Percentiles rank a stretch among this genome's conserved stretches.
phyloP scores from a whole-genome alignment of 495 filamentous ascomycete species.

The Lophiostoma macrostomum region DNA sequence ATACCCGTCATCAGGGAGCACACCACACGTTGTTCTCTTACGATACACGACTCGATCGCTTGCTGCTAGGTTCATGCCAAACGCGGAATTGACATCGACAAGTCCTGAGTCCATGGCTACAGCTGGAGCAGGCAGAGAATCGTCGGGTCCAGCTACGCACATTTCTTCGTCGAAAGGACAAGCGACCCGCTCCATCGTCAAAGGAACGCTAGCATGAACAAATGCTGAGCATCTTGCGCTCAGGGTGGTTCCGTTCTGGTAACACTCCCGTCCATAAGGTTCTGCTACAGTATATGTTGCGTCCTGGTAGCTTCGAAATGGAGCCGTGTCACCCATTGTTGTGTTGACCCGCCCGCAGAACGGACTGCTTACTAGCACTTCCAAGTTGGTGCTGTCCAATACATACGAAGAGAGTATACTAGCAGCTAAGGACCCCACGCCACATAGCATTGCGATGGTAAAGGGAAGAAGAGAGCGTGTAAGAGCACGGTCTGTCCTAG shows the following conservation, averaged over 20 bases:
- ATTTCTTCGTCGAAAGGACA: slow-evolving; percentile 7
- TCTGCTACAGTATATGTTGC: not conserved
- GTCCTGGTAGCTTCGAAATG: not conserved
- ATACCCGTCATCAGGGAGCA: not conserved
- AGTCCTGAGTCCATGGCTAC: slow-evolving; percentile 11
- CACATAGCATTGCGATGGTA: not conserved
- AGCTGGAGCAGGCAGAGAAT: too few relatives aligned
- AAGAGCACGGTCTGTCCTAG: not conserved
- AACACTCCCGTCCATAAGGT: slow-evolving; percentile 5
- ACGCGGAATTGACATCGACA: slow-evolving; percentile 3
- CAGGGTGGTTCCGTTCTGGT: not conserved
- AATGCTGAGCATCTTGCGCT: not conserved
- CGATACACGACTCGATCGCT: slow-evolving; percentile 6
- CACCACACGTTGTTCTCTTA: slow-evolving; percentile 3
- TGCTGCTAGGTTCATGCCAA: slow-evolving; percentile 7
- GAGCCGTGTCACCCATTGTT: not conserved
- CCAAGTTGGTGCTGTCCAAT: slow-evolving; percentile 1
- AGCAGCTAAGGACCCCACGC: not conserved
- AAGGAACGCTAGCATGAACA: not conserved
- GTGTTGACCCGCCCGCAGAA: slow-evolving; percentile 5
- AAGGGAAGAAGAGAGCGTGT: not conserved
- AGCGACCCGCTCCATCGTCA: not conserved
- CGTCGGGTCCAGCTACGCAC: not conserved
- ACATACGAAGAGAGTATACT: slow-evolving; percentile 12
- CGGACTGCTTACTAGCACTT: slow-evolving; percentile 10